Conservation (phyloP, 441 rosid genomes). For the Populus trichocarpa region DNA sequence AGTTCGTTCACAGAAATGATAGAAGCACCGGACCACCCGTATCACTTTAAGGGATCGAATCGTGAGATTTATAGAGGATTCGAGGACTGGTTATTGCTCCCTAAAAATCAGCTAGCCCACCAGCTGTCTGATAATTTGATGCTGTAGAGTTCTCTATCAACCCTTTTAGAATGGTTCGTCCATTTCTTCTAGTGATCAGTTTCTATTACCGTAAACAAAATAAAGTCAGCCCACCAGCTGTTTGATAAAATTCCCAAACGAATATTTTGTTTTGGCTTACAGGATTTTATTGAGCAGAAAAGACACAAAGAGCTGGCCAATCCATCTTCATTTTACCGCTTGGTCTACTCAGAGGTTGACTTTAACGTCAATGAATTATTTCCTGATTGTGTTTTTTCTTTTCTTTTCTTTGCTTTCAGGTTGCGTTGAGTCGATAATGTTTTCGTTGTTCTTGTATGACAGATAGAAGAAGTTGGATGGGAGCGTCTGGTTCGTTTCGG, state of each 20-base stretch:
- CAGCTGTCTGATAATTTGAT: too few species aligned
- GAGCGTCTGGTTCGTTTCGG: slow-evolving; percentile 44
- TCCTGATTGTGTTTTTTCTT: background rate
- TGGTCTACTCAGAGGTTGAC: slow-evolving; percentile 60
- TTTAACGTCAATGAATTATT: background rate
- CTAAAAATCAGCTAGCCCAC: background rate
- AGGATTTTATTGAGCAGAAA: slow-evolving; percentile 40
- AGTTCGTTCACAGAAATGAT: too few species aligned
- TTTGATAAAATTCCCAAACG: slow-evolving; percentile 16
- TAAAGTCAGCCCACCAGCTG: slow-evolving; percentile 3
- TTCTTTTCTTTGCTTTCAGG: background rate
- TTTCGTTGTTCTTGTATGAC: background rate
- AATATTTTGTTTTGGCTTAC: background rate
- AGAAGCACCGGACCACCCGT: too few species aligned
- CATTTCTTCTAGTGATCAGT: background rate
- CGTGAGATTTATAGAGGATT: too few species aligned
- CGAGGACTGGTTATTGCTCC: background rate
- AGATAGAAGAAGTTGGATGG: slow-evolving; percentile 86
- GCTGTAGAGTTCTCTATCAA: background rate
- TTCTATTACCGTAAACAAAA: too few species aligned
- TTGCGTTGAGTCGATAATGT: background rate
- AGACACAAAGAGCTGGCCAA: slow-evolving; percentile 40
- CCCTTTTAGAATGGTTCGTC: background rate
- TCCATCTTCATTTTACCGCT: slow-evolving; percentile 48
- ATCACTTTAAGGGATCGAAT: too few species aligned